phyloP scores from a whole-genome alignment of 1,139 yeast genomes.

The Spencermartinsiella ligniputridi region DNA sequence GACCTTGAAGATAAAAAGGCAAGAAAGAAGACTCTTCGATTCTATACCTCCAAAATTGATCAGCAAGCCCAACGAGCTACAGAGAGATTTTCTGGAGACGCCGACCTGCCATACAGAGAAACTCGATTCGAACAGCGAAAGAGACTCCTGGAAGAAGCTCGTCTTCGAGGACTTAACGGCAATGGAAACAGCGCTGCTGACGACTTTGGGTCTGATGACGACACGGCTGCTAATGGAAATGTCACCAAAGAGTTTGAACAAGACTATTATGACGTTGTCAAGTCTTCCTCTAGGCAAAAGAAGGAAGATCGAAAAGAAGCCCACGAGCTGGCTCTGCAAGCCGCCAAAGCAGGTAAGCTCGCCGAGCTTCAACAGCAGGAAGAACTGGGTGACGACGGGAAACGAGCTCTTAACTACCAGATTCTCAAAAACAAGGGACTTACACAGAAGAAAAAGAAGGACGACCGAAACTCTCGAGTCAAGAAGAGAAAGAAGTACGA shows the following conservation, averaged over 20 bases:
- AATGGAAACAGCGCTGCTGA: slow-evolving; percentile 52
- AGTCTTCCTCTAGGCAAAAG: slow-evolving; percentile 44
- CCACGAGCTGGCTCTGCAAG: slow-evolving; percentile 67
- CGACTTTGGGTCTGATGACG: slow-evolving; percentile 44
- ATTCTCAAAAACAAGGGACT: slow-evolving; percentile 93
- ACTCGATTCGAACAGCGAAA: slow-evolving; percentile 85
- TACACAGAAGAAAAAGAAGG: slow-evolving; percentile 89
- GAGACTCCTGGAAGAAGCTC: slow-evolving; percentile 80
- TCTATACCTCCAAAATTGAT: slow-evolving; percentile 95
- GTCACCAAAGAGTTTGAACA: slow-evolving; percentile 36
- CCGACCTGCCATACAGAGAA: slow-evolving; percentile 90
- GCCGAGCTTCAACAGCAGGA: slow-evolving; percentile 57
- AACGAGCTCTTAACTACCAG: slow-evolving; percentile 92
- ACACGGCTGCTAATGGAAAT: slow-evolving; percentile 27
- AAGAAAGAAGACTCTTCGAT: slow-evolving; percentile 80
- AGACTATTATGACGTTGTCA: slow-evolving; percentile 50
- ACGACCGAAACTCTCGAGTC: slow-evolving; percentile 90
- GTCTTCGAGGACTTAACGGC: slow-evolving; percentile 69
- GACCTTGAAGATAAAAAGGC: slow-evolving; percentile 83
- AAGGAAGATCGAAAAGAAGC: slow-evolving; percentile 56
- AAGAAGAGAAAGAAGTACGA: slow-evolving; percentile 98
- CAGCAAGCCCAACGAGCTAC: slow-evolving; percentile 53
- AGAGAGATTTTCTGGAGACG: slow-evolving; percentile 69
- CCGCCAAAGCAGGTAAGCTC: slow-evolving; percentile 81
- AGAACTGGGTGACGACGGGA: slow-evolving; percentile 64